Conservation (phyloP, 2,329 filamentous ascomycete genomes). For the Leptographium radiaticola region DNA sequence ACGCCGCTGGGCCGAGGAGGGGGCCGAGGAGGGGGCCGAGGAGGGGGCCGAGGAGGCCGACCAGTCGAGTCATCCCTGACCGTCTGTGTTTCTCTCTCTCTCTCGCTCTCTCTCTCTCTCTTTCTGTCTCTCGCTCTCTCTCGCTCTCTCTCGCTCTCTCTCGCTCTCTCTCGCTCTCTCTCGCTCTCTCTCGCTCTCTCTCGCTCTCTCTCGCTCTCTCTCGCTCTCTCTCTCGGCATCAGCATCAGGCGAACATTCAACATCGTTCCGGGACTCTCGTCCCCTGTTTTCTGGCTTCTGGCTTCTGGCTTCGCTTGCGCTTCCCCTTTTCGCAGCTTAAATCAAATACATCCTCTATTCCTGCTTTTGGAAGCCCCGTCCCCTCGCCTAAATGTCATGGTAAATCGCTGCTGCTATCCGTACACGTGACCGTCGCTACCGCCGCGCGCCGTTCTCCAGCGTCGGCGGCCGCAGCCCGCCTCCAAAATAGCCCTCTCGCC, state of each 20-base stretch:
- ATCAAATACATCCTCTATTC: neutral
- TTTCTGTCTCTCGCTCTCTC: neutral
- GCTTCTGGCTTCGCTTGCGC: neutral
- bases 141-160: no score
- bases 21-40: no score
- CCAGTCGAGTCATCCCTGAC: neutral
- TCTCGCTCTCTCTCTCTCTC: no score
- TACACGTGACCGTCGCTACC: neutral
- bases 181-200: no score
- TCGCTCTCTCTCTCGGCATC: neutral
- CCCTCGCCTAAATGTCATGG: neutral
- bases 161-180: neutral
- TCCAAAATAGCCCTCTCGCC: neutral
- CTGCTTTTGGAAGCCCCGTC: neutral
- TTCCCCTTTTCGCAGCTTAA: neutral
- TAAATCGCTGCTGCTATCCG: neutral
- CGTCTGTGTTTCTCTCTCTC: no score
- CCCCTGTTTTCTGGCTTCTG: neutral
- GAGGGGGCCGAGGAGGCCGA: no score
- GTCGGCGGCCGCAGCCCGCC: neutral
- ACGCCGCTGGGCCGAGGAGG: constrained; percentile 57
- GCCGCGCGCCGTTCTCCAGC: neutral
- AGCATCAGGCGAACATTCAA: constrained; percentile 12
- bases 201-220: neutral
- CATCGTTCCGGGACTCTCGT: constrained; percentile 7